A percentile compares a stretch with the other conserved stretches of the same genome.
phyloP scores from a whole-genome alignment of 805 yeast genomes.

The Blastobotrys peoriensis region DNA sequence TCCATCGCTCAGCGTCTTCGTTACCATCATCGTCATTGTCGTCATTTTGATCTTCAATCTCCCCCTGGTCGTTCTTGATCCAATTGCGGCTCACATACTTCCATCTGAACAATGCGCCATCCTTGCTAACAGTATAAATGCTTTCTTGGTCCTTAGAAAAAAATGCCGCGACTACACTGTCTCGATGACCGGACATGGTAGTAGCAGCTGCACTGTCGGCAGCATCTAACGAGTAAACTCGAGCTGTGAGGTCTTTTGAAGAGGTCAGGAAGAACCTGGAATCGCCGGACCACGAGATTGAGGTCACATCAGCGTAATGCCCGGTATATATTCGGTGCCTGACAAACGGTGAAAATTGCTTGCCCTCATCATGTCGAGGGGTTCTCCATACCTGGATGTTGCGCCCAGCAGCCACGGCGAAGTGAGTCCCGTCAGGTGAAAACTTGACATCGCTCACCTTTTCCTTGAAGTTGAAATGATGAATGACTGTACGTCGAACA shows the following conservation, averaged over 20 bases:
- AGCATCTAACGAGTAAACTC: slow-evolving; percentile 69
- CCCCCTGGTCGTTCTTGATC: slow-evolving; percentile 39
- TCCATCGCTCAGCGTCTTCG: slow-evolving; percentile 50
- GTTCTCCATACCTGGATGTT: slow-evolving; percentile 92
- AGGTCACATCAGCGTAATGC: slow-evolving; percentile 74
- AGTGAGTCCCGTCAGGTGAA: slow-evolving; percentile 80
- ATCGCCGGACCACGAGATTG: slow-evolving; percentile 84
- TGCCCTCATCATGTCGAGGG: slow-evolving; percentile 70
- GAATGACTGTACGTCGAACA: slow-evolving; percentile 73
- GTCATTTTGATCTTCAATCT: slow-evolving; percentile 39
- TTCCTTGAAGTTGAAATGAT: slow-evolving; percentile 90
- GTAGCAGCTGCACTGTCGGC: slow-evolving; percentile 72
- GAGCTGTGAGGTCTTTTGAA: slow-evolving; percentile 84
- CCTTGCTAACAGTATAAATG: slow-evolving; percentile 86
- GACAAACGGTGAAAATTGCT: slow-evolving; percentile 94
- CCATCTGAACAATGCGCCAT: slow-evolving; percentile 93
- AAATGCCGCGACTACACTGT: slow-evolving; percentile 79
- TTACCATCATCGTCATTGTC: slow-evolving; percentile 34
- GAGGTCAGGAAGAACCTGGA: slow-evolving; percentile 82
- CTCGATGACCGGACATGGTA: slow-evolving; percentile 89
- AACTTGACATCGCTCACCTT: slow-evolving; percentile 68
- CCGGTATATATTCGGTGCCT: slow-evolving; percentile 89
- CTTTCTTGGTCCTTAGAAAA: slow-evolving; percentile 83
- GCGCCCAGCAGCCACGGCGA: slow-evolving; percentile 80
- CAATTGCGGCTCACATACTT: slow-evolving; percentile 55